Percentiles rank a stretch among this genome's conserved stretches.
These are phyloP conservation scores for Hydnum rufescens DNA, from an alignment of 768 basidiomycete species.

Conservation along the genomic window DNA sequence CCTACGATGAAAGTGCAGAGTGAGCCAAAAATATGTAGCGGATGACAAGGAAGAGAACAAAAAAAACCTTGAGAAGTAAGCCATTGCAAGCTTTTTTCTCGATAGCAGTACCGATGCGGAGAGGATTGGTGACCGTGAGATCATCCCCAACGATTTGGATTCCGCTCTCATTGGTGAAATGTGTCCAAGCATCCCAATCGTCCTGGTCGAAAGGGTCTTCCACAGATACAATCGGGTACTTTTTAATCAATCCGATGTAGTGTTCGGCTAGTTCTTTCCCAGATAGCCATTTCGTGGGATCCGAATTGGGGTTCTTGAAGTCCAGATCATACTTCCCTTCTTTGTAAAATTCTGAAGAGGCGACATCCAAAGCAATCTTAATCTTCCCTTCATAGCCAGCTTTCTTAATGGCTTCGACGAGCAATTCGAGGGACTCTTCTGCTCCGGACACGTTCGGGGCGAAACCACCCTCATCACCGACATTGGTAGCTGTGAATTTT, in stretches of 20 bases:
- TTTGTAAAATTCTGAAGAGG: constrained; percentile 99
- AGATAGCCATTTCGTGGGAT: constrained; percentile 88
- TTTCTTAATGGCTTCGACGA: constrained; percentile 90
- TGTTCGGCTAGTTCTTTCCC: constrained; percentile 83
- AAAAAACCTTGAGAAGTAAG: constrained; percentile 87
- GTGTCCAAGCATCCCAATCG: constrained; percentile 95
- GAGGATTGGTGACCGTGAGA: constrained; percentile 92
- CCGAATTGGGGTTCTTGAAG: constrained; percentile 99
- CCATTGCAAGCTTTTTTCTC: constrained; percentile 99
- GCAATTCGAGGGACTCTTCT: constrained; percentile 91
- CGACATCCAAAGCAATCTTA: constrained; percentile 96
- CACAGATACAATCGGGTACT: constrained; percentile 90
- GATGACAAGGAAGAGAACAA: too few relatives aligned
- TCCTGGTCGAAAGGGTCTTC: constrained; percentile 99
- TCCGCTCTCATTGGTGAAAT: constrained; percentile 60
- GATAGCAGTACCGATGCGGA: constrained; percentile 94
- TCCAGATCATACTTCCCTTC: constrained; percentile 91
- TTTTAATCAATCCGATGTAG: constrained; percentile 68
- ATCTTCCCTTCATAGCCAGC: constrained; percentile 98
- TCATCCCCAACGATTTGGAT: constrained; percentile 95
- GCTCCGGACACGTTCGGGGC: constrained; percentile 95
- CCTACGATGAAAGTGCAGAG: constrained; percentile 27
- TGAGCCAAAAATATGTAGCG: neutral
- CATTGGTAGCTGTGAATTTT: constrained; percentile 62
- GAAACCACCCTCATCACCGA: constrained; percentile 99